Conservation (phyloP, 2,329 filamentous ascomycete species). For the Verticillium klebahnii region DNA sequence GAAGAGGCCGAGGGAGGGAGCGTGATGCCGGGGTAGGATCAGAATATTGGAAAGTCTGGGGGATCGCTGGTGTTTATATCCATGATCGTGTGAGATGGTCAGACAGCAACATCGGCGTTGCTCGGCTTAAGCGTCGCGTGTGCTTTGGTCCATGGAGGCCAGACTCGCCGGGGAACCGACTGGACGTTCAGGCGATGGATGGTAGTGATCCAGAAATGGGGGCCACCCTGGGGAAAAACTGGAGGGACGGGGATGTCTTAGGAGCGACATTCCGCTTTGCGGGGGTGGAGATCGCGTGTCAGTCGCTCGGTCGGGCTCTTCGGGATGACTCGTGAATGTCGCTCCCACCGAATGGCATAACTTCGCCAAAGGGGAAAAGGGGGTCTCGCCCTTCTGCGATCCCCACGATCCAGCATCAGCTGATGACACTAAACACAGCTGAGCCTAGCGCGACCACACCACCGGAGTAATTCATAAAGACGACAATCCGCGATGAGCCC, state of each 20-base stretch:
- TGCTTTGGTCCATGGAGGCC: not conserved
- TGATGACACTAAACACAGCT: not conserved
- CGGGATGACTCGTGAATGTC: not conserved
- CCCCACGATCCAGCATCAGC: not conserved
- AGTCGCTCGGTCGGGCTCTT: not conserved
- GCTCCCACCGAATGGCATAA: not conserved
- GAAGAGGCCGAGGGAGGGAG: not conserved
- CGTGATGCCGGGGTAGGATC: not conserved
- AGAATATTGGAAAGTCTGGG: slow-evolving; percentile 3
- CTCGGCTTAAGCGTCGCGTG: not conserved
- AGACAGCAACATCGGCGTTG: not conserved
- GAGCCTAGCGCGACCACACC: not conserved
- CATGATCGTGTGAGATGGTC: not conserved
- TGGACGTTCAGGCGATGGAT: not conserved
- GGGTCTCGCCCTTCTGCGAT: not conserved
- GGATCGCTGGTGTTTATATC: slow-evolving; percentile 5
- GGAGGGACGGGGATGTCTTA: not conserved
- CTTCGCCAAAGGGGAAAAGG: not conserved
- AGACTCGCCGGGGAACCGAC: not conserved
- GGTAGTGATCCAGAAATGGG: not conserved
- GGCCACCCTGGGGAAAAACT: not conserved
- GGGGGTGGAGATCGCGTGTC: not conserved
- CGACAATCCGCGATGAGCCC: slow-evolving; percentile 17
- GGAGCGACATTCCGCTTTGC: slow-evolving; percentile 10
- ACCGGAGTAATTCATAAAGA: slow-evolving; percentile 2